These are phyloP conservation scores for Clavispora fructus DNA, from an alignment of 805 yeast species.

Conservation along the genomic window DNA sequence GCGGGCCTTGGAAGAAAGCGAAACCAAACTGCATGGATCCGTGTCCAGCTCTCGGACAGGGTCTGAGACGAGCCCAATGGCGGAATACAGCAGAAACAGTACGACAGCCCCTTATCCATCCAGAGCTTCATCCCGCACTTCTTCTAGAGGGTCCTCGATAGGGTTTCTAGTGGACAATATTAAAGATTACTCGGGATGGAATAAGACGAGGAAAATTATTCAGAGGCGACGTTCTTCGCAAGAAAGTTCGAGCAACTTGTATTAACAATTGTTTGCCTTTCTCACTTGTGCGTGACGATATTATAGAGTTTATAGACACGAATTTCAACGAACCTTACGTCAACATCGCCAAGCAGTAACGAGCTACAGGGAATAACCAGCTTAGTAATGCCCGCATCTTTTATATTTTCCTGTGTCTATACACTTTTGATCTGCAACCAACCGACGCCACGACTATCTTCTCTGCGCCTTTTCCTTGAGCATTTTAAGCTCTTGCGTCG, in stretches of 20 bases:
- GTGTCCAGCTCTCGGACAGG: constrained; percentile 4
- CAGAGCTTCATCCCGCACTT: constrained; percentile 9
- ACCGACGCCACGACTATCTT: neutral
- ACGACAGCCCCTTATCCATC: constrained; percentile 6
- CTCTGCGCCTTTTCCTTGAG: constrained; percentile 21
- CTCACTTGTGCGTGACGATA: neutral
- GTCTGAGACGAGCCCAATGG: neutral
- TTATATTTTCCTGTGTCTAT: neutral
- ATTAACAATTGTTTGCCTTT: neutral
- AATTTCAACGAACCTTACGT: neutral
- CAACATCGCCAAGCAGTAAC: too few species aligned
- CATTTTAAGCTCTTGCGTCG: constrained; percentile 32
- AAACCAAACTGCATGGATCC: constrained; percentile 6
- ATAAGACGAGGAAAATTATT: constrained; percentile 23
- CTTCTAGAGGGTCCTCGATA: constrained; percentile 26
- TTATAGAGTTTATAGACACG: neutral
- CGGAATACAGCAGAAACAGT: constrained; percentile 7
- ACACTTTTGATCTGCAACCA: neutral
- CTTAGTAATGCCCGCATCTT: neutral
- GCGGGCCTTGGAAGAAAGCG: constrained; percentile 7
- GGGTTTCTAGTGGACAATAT: constrained; percentile 28
- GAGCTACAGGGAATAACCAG: neutral
- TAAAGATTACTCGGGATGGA: constrained; percentile 24
- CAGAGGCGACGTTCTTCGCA: constrained; percentile 23
- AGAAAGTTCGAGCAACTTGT: neutral